Conservation (phyloP, 2,329 filamentous ascomycete genomes). For the Aaosphaeria arxii region DNA sequence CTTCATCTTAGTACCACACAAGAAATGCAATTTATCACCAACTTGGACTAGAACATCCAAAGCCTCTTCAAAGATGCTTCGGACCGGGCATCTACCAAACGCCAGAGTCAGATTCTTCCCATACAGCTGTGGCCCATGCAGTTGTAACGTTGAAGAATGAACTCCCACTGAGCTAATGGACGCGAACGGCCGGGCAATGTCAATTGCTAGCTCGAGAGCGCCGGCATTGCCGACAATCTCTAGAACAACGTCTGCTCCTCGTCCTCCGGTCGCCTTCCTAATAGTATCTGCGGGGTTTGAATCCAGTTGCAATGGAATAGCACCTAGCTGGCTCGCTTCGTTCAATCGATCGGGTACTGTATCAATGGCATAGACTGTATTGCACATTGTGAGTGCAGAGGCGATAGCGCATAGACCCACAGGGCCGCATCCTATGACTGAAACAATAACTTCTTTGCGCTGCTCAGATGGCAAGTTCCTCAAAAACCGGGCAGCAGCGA, state of each 20-base stretch:
- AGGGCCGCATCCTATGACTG: constrained; percentile 77
- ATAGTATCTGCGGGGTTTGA: constrained; percentile 67
- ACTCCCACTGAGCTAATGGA: constrained; percentile 48
- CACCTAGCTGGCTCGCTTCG: constrained; percentile 69
- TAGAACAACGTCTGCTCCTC: constrained; percentile 82
- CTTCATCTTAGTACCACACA: constrained; percentile 53
- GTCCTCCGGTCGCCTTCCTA: constrained; percentile 70
- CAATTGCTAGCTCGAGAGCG: constrained; percentile 47
- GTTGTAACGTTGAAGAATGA: constrained; percentile 48
- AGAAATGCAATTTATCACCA: constrained; percentile 29
- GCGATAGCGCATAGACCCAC: constrained; percentile 81
- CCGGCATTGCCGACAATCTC: constrained; percentile 49
- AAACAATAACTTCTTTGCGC: constrained; percentile 65
- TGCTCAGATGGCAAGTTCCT: constrained; percentile 65
- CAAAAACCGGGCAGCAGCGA: constrained; percentile 50
- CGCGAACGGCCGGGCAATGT: constrained; percentile 50
- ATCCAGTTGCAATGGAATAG: constrained; percentile 78
- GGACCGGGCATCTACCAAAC: constrained; percentile 50
- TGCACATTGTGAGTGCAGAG: constrained; percentile 70
- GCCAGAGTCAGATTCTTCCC: constrained; percentile 50
- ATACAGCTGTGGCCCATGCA: constrained; percentile 48
- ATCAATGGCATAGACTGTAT: constrained; percentile 75
- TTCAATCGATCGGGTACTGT: constrained; percentile 71
- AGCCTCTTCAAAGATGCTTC: constrained; percentile 37
- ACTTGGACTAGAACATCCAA: not conserved